Evolutionary conservation across 1,284 basidiomycete species (phyloP).

Genomic region (Naganishia albida): DNA sequence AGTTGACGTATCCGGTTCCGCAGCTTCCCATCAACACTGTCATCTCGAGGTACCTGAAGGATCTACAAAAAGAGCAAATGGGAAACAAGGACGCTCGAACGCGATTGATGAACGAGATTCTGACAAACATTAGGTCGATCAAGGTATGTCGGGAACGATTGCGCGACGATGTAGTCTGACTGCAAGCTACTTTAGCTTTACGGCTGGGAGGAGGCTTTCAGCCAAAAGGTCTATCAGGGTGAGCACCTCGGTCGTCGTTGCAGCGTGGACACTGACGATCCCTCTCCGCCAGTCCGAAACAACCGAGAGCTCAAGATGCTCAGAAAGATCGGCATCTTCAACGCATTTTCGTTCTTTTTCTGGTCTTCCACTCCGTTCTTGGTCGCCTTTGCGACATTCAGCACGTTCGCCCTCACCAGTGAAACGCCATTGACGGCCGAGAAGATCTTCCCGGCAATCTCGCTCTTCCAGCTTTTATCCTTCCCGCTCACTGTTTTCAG

Average conservation of each 20-base stretch:
- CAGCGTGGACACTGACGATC: constrained; percentile 57
- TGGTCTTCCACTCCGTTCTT: constrained; percentile 58
- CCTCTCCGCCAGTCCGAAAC: constrained; percentile 75
- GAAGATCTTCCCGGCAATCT: constrained; percentile 90
- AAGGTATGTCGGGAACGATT: constrained; percentile 56
- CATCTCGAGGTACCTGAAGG: constrained; percentile 74
- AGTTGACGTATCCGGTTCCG: neutral
- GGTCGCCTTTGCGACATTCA: constrained; percentile 83
- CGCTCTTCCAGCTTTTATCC: constrained; percentile 87
- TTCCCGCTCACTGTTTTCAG: constrained; percentile 75
- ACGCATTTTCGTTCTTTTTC: constrained; percentile 47
- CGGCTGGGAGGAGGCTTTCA: constrained; percentile 78
- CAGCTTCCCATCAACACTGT: constrained; percentile 70
- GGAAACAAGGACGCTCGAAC: constrained; percentile 69
- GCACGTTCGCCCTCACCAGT: constrained; percentile 71
- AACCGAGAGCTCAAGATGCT: constrained; percentile 80
- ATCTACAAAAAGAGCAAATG: constrained; percentile 84
- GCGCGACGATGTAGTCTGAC: neutral
- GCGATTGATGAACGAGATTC: constrained; percentile 61
- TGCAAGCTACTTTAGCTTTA: constrained; percentile 40
- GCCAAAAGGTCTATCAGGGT: constrained; percentile 26
- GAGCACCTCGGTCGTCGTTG: neutral
- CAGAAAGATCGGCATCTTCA: constrained; percentile 73
- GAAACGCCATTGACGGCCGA: constrained; percentile 78
- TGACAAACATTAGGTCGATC: constrained; percentile 82